Base-by-base conservation (phyloP, 2,329 filamentous ascomycete species). In the Cercospora nicotianae region DNA sequence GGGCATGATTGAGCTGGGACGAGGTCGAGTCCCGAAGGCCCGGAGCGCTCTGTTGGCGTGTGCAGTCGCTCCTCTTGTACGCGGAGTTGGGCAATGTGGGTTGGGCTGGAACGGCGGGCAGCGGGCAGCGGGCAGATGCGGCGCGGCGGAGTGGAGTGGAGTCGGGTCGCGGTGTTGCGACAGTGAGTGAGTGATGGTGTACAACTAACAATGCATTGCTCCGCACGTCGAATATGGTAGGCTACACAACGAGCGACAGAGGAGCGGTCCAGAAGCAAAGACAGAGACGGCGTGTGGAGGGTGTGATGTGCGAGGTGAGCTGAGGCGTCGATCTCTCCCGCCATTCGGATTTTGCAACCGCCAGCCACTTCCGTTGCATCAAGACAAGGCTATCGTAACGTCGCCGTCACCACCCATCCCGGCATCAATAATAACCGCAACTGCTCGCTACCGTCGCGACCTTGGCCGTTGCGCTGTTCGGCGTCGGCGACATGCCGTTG, bases 1-100 rank as follows among this genome's bases (percentile, higher is more conserved):
- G 67, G 67, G 70, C 69, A 69, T 66, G 26, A 65, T 45, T 51
- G 45, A 26, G 64, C 33, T 26, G 20, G 53, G n/a, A 28, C 30
- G 26, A 33, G 53, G 8, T 30, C 16, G 45, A 51, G 45, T 51
- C 45, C 45, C 20, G 45, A 51, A 42, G 36, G 36, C 36, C 16
- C 36, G 36, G n/a, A n/a, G 16, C 36, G 36, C 36, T 42, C 16
- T 42, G 16, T 42, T n/a, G 36, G 36, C 36, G 36, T 42, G 36
- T 42, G 5, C 45, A 23, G 18, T 51, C 45, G 20, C 18, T 51
- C 10, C 45, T 51, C 45, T 51, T 23, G 45, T 51, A 42, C 36
- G 42, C 13, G 42, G 18, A n/a, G 36, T 51, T 23, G 45, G 20
- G 18, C 18, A 51, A 16, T 51, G 45, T 5, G 45, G 45, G 45